Evolutionary conservation across 345 rosid genomes (phyloP).

Genomic region (Kernera saxatilis): DNA sequence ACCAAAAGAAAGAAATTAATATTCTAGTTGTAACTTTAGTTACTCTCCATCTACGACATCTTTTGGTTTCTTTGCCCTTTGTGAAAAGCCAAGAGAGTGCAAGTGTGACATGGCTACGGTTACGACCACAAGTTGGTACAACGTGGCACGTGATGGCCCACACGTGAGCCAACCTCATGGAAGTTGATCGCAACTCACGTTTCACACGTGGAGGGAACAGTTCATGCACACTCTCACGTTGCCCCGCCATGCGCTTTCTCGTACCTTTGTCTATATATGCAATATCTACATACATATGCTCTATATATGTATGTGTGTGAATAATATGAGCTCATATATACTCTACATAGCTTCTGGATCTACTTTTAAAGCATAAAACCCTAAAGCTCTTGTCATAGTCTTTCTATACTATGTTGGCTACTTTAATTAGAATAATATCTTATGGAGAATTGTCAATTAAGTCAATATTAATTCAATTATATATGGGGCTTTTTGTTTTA

Average conservation of each 20-base stretch:
- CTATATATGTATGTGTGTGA: background rate
- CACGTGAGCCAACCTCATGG: constrained; percentile 33
- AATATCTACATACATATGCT: background rate
- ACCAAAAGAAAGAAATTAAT: background rate
- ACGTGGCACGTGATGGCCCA: constrained; percentile 26
- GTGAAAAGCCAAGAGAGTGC: constrained; percentile 21
- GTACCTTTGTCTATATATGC: background rate
- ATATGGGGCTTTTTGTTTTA: background rate
- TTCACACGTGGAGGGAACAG: constrained; percentile 30
- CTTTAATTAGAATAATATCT: background rate
- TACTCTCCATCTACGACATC: background rate
- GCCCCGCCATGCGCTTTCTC: constrained; percentile 26
- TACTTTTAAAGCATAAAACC: constrained; percentile 10
- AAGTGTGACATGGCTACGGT: constrained; percentile 27
- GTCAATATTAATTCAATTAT: background rate
- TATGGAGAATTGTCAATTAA: background rate
- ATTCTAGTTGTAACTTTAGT: constrained; percentile 8
- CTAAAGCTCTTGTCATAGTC: constrained; percentile 10
- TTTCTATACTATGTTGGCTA: background rate
- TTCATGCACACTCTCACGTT: constrained; percentile 34
- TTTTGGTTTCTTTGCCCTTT: constrained; percentile 19
- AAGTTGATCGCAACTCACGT: constrained; percentile 16
- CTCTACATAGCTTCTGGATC: background rate
- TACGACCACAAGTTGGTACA: constrained; percentile 23
- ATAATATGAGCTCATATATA: constrained; percentile 14